phyloP scores from a whole-genome alignment of 208 protist species.

The Leptomonas pyrrhocoris region DNA sequence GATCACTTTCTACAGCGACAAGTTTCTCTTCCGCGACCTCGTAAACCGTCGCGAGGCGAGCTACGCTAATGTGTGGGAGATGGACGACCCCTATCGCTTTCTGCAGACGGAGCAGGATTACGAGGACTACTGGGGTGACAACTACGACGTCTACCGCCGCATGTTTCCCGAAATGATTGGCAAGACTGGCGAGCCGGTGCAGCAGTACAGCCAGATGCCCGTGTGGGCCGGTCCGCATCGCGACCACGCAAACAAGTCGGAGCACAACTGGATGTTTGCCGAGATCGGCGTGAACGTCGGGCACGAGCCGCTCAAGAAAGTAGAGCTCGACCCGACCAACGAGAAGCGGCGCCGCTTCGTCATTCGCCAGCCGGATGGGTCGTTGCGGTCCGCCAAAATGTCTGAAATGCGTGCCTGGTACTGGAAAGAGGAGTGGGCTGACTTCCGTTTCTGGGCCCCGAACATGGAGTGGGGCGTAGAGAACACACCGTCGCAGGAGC shows the following conservation, averaged over 20 bases:
- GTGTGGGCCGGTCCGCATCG: conserved; percentile 92
- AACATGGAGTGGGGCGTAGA: conserved; percentile 95
- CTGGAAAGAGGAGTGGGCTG: conserved; percentile 95
- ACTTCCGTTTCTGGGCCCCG: conserved; percentile 94
- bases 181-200: conserved; percentile 88
- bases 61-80: conserved; percentile 95
- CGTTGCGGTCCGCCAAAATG: conserved; percentile 94
- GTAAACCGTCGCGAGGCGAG: conserved; percentile 93
- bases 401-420: conserved; percentile 96
- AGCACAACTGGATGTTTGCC: conserved; percentile 95
- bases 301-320: conserved; percentile 91
- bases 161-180: conserved; percentile 96
- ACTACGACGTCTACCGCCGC: conserved; percentile 94
- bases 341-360: conserved; percentile 93
- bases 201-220: conserved; percentile 94
- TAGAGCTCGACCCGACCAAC: conserved; percentile 93
- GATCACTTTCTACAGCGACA: conserved; percentile 94
- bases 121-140: conserved; percentile 95
- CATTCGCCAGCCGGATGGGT: conserved; percentile 92
- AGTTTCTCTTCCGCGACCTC: conserved; percentile 92
- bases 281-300: conserved; percentile 94
- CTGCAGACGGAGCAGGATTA: conserved; percentile 94
- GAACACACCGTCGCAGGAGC: conserved; percentile 90
- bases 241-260: conserved; percentile 91
- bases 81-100: conserved; percentile 95